Base-by-base conservation (phyloP, 306 rosid genomes). In the Casuarina glauca region DNA sequence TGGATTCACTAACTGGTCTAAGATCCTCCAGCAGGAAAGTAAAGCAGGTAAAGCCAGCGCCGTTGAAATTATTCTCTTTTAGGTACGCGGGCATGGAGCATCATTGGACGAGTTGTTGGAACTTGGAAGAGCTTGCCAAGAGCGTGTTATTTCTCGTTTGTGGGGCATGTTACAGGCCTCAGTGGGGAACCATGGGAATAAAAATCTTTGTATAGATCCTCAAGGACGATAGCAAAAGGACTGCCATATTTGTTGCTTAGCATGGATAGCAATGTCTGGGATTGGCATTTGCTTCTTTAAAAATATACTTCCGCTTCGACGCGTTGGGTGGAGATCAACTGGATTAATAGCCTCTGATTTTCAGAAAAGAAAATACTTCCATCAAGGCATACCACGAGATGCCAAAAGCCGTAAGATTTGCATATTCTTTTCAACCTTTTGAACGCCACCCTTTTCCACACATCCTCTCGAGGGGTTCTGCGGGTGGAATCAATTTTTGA, bases 111-210 rank as follows among this genome's bases (percentile, higher is more conserved):
- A 46, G 58, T 67, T 72, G 74, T 64, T 73, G 57, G 35, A 57
- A 7, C 9, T 57, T 57, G 19, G 78, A 69, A 73, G 67, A 39
- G 52, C 63, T 70, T 78, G 6, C 35, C 32, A 26, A 26, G 1
- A 26, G 32, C 32, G 32, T 26, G 32, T 26, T 64, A 55, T 51
- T 42, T 26, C 68, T 8, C 76, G 70, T 72, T 44, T 63, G 91
- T 90, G 89, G 90, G 90, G 46, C 83, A 81, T 74, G 64, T 72
- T 73, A 77, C 74, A 79, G 83, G 85, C 54, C 86, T 78, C 82
- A 78, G 86, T 19, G 85, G 93, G 91, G 89, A 87, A 86, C 93
- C 89, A 77, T 76, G 4, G 76, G 93, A 87, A 88, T 85, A 80
- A 89, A 84, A 84, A 85, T 84, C 87, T 83, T 81, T 84, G 13